Evolutionary conservation across 495 filamentous ascomycete genomes (phyloP).

Genomic region (Lindgomyces ingoldianus): DNA sequence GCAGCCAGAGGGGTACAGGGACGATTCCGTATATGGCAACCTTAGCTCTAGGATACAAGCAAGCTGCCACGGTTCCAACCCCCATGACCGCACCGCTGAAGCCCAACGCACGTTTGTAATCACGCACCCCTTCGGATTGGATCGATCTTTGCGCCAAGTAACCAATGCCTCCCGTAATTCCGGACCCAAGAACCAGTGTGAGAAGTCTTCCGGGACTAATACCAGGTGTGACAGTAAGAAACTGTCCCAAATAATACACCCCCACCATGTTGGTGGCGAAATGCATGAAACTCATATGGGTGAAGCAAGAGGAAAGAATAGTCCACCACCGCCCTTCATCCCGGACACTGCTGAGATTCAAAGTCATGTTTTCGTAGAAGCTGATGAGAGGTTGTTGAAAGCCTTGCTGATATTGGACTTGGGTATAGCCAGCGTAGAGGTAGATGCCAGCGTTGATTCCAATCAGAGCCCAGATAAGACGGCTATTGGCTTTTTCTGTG

Average conservation of each 20-base stretch:
- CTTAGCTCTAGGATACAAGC: constrained; percentile 11
- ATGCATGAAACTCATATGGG: constrained; percentile 32
- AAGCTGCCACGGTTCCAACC: constrained; percentile 36
- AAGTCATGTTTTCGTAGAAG: constrained; percentile 24
- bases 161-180: constrained; percentile 26
- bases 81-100: constrained; percentile 44
- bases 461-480: constrained; percentile 39
- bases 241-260: constrained; percentile 36
- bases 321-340: constrained; percentile 35
- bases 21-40: constrained; percentile 39
- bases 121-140: not conserved
- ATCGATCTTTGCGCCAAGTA: constrained; percentile 10
- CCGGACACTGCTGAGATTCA: constrained; percentile 16
- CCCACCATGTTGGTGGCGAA: constrained; percentile 40
- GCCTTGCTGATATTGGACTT: not conserved
- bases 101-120: constrained; percentile 27
- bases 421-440: constrained; percentile 30
- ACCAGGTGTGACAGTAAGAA: constrained; percentile 33
- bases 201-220: constrained; percentile 20
- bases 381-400: not conserved
- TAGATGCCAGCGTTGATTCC: constrained; percentile 42
- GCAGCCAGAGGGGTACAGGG: constrained; percentile 39
- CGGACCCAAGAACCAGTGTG: constrained; percentile 36
- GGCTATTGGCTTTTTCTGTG: constrained; percentile 1
- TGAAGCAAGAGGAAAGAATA: constrained; percentile 39